Percentiles rank a stretch among this genome's conserved stretches.
Conservation (phyloP, 1,284 basidiomycete genomes). For the Exsudoporus floridanus region DNA sequence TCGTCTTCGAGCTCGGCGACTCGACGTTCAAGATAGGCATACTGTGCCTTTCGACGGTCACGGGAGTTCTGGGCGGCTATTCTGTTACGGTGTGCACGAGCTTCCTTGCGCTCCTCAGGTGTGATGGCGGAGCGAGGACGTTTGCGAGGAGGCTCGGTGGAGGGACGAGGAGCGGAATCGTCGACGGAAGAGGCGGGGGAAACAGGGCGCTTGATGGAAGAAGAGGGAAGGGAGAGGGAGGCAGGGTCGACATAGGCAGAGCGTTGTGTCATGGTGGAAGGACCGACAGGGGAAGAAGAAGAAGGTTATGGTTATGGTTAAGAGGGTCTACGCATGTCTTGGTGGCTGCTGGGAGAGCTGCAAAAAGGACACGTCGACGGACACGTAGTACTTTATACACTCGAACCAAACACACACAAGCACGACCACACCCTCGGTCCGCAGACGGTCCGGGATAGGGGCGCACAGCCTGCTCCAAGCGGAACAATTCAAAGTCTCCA, state of each 20-base stretch:
- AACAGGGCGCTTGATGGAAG: conserved; percentile 30
- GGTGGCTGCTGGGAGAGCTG: conserved; percentile 18
- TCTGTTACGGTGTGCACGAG: conserved; percentile 77
- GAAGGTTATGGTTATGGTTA: conserved; percentile 30
- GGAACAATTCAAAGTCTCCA: conserved; percentile 3
- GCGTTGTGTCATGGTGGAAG: conserved; percentile 19
- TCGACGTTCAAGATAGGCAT: conserved; percentile 67
- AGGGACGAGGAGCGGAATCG: conserved; percentile 24
- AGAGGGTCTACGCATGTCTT: conserved; percentile 15
- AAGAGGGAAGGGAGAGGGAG: conserved; percentile 40
- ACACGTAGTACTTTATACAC: conserved; percentile 37
- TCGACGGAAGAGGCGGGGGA: conserved; percentile 34
- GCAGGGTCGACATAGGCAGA: conserved; percentile 40
- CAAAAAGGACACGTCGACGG: conserved; percentile 24
- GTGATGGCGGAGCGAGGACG: conserved; percentile 60
- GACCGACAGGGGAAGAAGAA: conserved; percentile 4
- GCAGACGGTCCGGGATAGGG: neutral
- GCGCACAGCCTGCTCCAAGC: no score
- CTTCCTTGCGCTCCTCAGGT: conserved; percentile 77
- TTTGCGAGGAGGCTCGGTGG: conserved; percentile 58
- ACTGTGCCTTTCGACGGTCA: conserved; percentile 78
- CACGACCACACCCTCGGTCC: conserved; percentile 10
- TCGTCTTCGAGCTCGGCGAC: conserved; percentile 84
- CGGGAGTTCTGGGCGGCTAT: conserved; percentile 84
- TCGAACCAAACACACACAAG: conserved; percentile 28